These are phyloP conservation scores for Rhizopus delemar DNA, from an alignment of 371 early-diverging fungal genomes.

Conservation along the genomic window DNA sequence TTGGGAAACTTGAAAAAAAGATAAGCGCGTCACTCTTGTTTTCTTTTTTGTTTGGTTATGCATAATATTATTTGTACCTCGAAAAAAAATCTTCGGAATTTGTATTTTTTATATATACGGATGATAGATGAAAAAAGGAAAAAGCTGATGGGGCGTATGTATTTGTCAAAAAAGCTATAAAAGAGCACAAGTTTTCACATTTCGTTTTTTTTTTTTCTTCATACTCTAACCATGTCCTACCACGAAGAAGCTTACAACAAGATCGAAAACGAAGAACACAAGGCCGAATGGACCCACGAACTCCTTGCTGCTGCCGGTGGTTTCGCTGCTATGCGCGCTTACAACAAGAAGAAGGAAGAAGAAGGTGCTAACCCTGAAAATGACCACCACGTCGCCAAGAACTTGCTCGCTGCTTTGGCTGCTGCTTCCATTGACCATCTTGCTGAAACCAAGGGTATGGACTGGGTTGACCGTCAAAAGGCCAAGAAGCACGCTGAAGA, in stretches of 20 bases:
- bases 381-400: constrained; percentile 45
- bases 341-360: constrained; percentile 32
- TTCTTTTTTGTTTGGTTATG: neutral
- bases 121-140: constrained; percentile 2
- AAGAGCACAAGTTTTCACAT: neutral
- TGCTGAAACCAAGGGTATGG: constrained; percentile 45
- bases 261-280: constrained; percentile 23
- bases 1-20: neutral
- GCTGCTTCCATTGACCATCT: constrained; percentile 36
- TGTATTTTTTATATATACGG: neutral
- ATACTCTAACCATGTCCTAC: constrained; percentile 22
- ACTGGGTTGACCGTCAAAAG: constrained; percentile 42
- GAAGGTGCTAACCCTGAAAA: constrained; percentile 17
- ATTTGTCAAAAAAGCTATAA: neutral
- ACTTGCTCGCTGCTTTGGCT: constrained; percentile 43
- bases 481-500: constrained; percentile 50
- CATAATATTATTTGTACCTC: neutral
- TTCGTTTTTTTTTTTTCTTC: neutral
- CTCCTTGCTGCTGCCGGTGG: constrained; percentile 50
- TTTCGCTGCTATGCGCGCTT: constrained; percentile 46
- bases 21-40: too few relatives aligned
- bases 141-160: neutral
- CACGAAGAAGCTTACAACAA: constrained; percentile 46
- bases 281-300: constrained; percentile 45
- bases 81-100: neutral